Evolutionary conservation across 2,329 filamentous ascomycete species (phyloP).

Genomic region (Penicillium sp.): DNA sequence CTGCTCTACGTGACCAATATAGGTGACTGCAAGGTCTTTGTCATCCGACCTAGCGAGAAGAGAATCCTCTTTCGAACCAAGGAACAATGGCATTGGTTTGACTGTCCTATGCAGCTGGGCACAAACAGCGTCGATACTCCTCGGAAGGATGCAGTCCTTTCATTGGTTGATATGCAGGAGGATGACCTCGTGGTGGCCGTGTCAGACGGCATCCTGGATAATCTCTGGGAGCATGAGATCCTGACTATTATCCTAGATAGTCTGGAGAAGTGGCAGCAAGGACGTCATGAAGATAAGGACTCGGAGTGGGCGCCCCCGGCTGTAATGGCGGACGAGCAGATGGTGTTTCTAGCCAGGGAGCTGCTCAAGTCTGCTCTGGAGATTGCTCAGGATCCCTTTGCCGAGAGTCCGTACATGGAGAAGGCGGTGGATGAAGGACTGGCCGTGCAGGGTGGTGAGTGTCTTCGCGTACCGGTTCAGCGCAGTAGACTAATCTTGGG

Average conservation of each 20-base stretch:
- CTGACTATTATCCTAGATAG: conserved; percentile 65
- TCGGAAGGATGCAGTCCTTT: conserved; percentile 61
- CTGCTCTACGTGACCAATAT: conserved; percentile 82
- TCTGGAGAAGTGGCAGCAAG: conserved; percentile 63
- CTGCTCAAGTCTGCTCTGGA: conserved; percentile 71
- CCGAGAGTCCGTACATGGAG: conserved; percentile 97
- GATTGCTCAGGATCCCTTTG: conserved; percentile 85
- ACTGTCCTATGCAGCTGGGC: conserved; percentile 87
- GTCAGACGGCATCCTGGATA: conserved; percentile 92
- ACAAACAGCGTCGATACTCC: conserved; percentile 93
- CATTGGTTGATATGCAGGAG: conserved; percentile 65
- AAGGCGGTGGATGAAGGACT: conserved; percentile 89
- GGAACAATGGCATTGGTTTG: conserved; percentile 99
- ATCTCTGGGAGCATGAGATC: conserved; percentile 93
- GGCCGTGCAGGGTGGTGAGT: too few relatives aligned
- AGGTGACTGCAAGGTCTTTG: conserved; percentile 82
- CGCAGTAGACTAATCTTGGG: too few relatives aligned
- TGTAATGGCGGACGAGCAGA: too few relatives aligned
- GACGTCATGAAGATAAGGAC: too few relatives aligned
- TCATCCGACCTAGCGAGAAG: conserved; percentile 63
- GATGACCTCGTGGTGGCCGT: conserved; percentile 85
- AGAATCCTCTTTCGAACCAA: conserved; percentile 71
- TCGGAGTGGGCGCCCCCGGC: too few relatives aligned
- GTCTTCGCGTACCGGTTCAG: too few relatives aligned
- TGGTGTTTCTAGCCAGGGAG: too few relatives aligned